phyloP scores from a whole-genome alignment of 2,329 filamentous ascomycete genomes.

The Acephala macrosclerotiorum region DNA sequence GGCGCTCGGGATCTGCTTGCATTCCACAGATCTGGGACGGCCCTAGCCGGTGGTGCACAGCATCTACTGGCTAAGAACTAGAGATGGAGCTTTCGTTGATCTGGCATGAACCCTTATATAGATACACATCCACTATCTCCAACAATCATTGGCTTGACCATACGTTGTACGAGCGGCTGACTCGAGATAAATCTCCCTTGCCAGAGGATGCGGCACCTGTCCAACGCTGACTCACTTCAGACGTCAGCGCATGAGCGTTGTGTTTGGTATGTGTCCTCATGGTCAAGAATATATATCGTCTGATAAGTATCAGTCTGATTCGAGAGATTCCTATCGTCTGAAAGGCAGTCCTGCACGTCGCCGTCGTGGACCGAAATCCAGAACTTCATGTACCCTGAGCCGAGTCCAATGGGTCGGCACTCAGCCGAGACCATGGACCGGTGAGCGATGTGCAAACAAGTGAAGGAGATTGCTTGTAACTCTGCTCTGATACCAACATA shows the following conservation, averaged over 20 bases:
- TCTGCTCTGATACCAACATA: neutral
- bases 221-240: slow-evolving; percentile 35
- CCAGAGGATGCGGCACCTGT: slow-evolving; percentile 26
- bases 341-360: slow-evolving; percentile 22
- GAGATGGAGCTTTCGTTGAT: slow-evolving; percentile 11
- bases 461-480: slow-evolving; percentile 23
- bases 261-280: slow-evolving; percentile 11
- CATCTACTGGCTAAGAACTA: slow-evolving; percentile 7
- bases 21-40: slow-evolving; percentile 23
- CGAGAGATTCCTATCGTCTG: neutral
- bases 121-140: neutral
- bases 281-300: slow-evolving; percentile 14
- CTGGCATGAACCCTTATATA: slow-evolving; percentile 8
- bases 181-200: slow-evolving; percentile 31
- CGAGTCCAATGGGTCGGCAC: slow-evolving; percentile 31
- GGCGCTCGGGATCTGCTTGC: slow-evolving; percentile 7
- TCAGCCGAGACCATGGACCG: slow-evolving; percentile 31
- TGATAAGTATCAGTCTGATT: slow-evolving; percentile 29
- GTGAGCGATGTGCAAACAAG: slow-evolving; percentile 33
- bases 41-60: slow-evolving; percentile 14
- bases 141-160: slow-evolving; percentile 16
- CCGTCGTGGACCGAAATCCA: slow-evolving; percentile 20
- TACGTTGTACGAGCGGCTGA: slow-evolving; percentile 33
- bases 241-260: slow-evolving; percentile 26
- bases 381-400: slow-evolving; percentile 33